Evolutionary conservation across 2,329 filamentous ascomycete genomes (phyloP), one percentile per base, ranked within the genome.

Genomic region (Decorospora gaudefroyi): DNA sequence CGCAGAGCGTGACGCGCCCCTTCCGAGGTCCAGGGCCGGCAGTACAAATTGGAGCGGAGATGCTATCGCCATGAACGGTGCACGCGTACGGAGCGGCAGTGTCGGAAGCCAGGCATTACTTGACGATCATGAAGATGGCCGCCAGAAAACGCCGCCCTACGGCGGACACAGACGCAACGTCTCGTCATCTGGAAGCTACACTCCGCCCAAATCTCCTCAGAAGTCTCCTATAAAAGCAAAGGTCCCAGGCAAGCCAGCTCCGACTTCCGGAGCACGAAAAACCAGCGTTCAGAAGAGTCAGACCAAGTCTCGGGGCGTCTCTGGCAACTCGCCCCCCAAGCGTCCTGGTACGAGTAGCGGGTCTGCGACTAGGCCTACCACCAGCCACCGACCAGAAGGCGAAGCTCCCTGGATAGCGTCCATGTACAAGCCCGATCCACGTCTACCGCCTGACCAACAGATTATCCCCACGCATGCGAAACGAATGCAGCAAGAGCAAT

Each of bases 351-450:
- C 85, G 1, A 77, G 83, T 47, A 83, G 82, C 5, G 84, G 83
- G 13, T 81, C 58, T 53, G 49, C 55, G 45, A 61, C 67, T 60
- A 69, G 63, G 69, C 78, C 61, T 66, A 78, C 70, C 82, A 89
- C 73, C 75, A 83, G 48, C 84, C 88, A 79, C 64, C 82, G 85
- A 28, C 91, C 91, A 0, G 93, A 97, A 75, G 93, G 93, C 13
- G 92, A 97, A 40, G 90, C 93, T 7, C 93, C 93, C 37, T 99
- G 93, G 93, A 82, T 97, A 72, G 82, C 93, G 31, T 88, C 87
- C 15, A 90, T 95, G 72, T 99, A 96, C 72, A 95, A 95, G 64
- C 93, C 93, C 0, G 93, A 99, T 66, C 93, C 93, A 19, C 86
- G 90, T 49, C 77, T 99, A 22, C 93, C 93, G 4, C 93, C 90